phyloP scores from a whole-genome alignment of 2,329 filamentous ascomycete genomes.

The Aphanoascus verrucosus region DNA sequence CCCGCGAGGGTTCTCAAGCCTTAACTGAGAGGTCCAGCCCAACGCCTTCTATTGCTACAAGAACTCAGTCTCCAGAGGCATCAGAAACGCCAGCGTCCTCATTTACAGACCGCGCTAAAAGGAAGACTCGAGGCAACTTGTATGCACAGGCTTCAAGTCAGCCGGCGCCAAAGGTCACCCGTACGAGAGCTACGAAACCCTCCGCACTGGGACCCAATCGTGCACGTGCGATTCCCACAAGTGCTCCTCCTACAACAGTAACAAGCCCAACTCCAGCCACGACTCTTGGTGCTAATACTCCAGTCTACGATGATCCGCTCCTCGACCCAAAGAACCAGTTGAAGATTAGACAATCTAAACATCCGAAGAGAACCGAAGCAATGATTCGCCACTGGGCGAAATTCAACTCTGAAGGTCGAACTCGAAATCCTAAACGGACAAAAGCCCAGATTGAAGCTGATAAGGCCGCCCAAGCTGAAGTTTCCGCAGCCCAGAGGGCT shows the following conservation, averaged over 20 bases:
- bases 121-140: conserved; percentile 9
- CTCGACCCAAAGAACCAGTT: conserved; percentile 19
- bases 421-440: conserved; percentile 35
- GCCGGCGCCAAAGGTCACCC: not conserved
- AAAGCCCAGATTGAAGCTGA: conserved; percentile 38
- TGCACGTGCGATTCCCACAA: not conserved
- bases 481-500: not conserved
- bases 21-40: conserved; percentile 13
- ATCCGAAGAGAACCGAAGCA: conserved; percentile 35
- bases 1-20: conserved; percentile 15
- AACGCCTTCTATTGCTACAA: conserved; percentile 11
- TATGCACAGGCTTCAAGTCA: not conserved
- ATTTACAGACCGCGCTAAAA: conserved; percentile 24
- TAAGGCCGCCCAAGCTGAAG: conserved; percentile 18
- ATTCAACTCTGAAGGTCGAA: conserved; percentile 35
- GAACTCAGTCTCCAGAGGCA: conserved; percentile 13
- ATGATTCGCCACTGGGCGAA: conserved; percentile 38
- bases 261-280: conserved; percentile 12
- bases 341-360: conserved; percentile 36
- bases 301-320: conserved; percentile 17
- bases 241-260: conserved; percentile 3
- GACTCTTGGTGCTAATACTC: conserved; percentile 16
- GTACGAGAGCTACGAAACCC: conserved; percentile 4
- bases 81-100: conserved; percentile 10
- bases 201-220: conserved; percentile 10